A percentile compares a stretch with the other conserved stretches of the same genome.
These are phyloP conservation scores for Trichoderma koningiopsis DNA, from an alignment of 2,329 filamentous ascomycete genomes.

Conservation along the genomic window DNA sequence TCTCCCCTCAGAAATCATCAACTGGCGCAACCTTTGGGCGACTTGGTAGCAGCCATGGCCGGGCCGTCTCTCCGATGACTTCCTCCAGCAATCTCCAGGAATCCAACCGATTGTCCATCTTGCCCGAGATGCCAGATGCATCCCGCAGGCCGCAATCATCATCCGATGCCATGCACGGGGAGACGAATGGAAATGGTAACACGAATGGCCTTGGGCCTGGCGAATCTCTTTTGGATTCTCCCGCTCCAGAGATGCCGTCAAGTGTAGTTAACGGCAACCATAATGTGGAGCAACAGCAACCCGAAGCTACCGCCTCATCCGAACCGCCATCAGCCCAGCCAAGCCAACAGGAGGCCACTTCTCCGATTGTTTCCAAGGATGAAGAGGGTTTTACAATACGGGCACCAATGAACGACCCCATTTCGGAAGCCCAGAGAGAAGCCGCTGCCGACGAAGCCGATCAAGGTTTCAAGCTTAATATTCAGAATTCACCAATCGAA, in stretches of 20 bases:
- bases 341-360: slow-evolving; percentile 35
- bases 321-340: slow-evolving; percentile 52
- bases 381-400: slow-evolving; percentile 78
- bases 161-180: slow-evolving; percentile 33
- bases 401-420: slow-evolving; percentile 61
- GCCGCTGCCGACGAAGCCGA: slow-evolving; percentile 58
- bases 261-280: slow-evolving; percentile 52
- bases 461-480: slow-evolving; percentile 77
- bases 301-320: slow-evolving; percentile 54
- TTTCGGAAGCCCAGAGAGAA: slow-evolving; percentile 73
- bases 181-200: slow-evolving; percentile 42
- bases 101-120: slow-evolving; percentile 56
- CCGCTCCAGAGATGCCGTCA: slow-evolving; percentile 31
- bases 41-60: slow-evolving; percentile 65
- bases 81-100: slow-evolving; percentile 63
- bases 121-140: slow-evolving; percentile 58
- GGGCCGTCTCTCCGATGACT: slow-evolving; percentile 55
- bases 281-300: slow-evolving; percentile 45
- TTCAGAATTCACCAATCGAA: slow-evolving; percentile 74
- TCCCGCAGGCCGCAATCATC: slow-evolving; percentile 33
- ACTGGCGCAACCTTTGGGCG: slow-evolving; percentile 58
- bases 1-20: slow-evolving; percentile 56
- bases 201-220: slow-evolving; percentile 46
- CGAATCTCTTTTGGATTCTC: slow-evolving; percentile 38
- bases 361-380: slow-evolving; percentile 50